phyloP scores from a whole-genome alignment of 148 eudicot species.

The Pharnaceum exiguum region DNA sequence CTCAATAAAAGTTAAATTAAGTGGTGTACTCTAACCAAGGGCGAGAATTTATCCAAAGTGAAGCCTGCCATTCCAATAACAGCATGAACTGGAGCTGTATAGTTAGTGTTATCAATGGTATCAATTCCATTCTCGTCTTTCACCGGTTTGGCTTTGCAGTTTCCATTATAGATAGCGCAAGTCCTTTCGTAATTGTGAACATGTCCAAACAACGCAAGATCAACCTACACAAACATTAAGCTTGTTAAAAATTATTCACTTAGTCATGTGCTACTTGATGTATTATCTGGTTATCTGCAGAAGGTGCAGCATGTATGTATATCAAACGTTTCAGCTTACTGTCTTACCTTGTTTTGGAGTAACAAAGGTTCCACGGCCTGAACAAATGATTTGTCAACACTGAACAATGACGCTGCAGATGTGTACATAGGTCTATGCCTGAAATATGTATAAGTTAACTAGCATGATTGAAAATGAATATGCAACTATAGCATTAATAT shows the following conservation, averaged over 20 bases:
- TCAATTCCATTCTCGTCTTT: constrained; percentile 58
- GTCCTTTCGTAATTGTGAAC: constrained; percentile 82
- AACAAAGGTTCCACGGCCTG: constrained; percentile 71
- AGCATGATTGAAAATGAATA: too few relatives aligned
- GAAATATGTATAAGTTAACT: too few relatives aligned
- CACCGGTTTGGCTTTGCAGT: constrained; percentile 61
- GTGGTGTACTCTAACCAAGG: too few relatives aligned
- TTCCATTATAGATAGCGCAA: constrained; percentile 52
- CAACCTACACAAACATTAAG: constrained; percentile 52
- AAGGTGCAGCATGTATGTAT: neutral
- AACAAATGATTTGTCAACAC: constrained; percentile 44
- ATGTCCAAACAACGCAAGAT: constrained; percentile 63
- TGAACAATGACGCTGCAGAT: constrained; percentile 22
- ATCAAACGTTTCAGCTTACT: too few relatives aligned
- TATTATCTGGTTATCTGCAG: too few relatives aligned
- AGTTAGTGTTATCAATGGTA: constrained; percentile 50
- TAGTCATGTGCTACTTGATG: too few relatives aligned
- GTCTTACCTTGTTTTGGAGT: constrained; percentile 54
- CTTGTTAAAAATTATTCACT: too few relatives aligned
- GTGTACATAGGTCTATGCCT: constrained; percentile 94
- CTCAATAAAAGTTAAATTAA: too few relatives aligned
- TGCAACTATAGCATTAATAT: too few relatives aligned
- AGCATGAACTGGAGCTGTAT: constrained; percentile 71
- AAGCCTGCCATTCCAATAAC: constrained; percentile 94
- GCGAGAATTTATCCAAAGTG: constrained; percentile 50